Percentiles rank a stretch among this genome's conserved stretches.
These are phyloP conservation scores for Sporothrix pseudoabietina DNA, from an alignment of 2,329 filamentous ascomycete genomes.

Conservation along the genomic window DNA sequence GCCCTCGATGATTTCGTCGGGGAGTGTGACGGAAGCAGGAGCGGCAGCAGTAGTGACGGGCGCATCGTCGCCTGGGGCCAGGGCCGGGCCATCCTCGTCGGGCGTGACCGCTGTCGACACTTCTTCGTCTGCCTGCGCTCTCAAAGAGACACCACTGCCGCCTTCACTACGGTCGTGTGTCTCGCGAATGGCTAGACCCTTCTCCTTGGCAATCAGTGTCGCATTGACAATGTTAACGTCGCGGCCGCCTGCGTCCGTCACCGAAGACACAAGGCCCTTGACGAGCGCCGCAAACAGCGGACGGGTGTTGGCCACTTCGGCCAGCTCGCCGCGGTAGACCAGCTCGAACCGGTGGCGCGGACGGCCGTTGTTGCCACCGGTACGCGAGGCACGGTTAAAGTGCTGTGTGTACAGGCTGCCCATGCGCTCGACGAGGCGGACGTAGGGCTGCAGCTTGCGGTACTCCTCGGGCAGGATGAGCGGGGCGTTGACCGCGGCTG, in stretches of 20 bases:
- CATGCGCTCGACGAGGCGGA: conserved; percentile 76
- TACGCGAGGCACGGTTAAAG: conserved; percentile 51
- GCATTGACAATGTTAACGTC: conserved; percentile 86
- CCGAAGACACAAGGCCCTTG: conserved; percentile 71
- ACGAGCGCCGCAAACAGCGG: conserved; percentile 77
- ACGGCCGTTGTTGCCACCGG: conserved; percentile 35
- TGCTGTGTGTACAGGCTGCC: conserved; percentile 79
- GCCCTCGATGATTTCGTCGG: conserved; percentile 60
- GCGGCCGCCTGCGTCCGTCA: conserved; percentile 65
- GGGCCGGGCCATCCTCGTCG: neutral
- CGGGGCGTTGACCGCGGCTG: conserved; percentile 77
- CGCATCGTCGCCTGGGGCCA: neutral
- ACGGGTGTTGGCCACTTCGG: conserved; percentile 71
- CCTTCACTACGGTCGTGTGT: conserved; percentile 55
- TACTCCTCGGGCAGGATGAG: conserved; percentile 81
- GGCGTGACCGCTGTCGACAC: conserved; percentile 32
- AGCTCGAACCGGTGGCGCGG: conserved; percentile 70
- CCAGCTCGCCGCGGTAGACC: conserved; percentile 74
- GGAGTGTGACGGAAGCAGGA: neutral
- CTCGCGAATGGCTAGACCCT: conserved; percentile 77
- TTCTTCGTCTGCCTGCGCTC: conserved; percentile 45
- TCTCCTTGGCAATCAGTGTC: conserved; percentile 71
- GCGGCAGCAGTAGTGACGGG: neutral
- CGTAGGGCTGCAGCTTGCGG: conserved; percentile 74
- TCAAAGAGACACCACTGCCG: conserved; percentile 65